Evolutionary conservation across 2,329 filamentous ascomycete species (phyloP).

Genomic region (Botryotinia narcissicola): DNA sequence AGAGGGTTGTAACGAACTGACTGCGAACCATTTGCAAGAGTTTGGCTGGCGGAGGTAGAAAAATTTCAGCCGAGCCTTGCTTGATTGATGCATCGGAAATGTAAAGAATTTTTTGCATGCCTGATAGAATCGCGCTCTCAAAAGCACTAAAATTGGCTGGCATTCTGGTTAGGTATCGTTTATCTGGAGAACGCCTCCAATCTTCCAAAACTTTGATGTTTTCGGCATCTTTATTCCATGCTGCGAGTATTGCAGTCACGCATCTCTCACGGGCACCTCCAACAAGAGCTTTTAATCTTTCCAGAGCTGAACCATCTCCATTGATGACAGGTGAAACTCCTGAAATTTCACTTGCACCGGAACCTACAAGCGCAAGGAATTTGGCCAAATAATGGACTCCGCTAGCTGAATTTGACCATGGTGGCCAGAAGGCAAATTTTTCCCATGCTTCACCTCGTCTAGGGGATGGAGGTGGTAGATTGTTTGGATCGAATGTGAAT

Average conservation of each 20-base stretch:
- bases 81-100: constrained; percentile 72
- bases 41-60: constrained; percentile 82
- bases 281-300: constrained; percentile 73
- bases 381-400: constrained; percentile 88
- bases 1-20: constrained; percentile 90
- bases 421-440: constrained; percentile 93
- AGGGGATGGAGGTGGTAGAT: constrained; percentile 72
- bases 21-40: constrained; percentile 85
- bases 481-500: constrained; percentile 77
- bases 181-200: constrained; percentile 81
- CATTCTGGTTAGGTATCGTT: constrained; percentile 86
- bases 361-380: constrained; percentile 78
- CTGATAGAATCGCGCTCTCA: constrained; percentile 74
- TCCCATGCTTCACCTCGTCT: constrained; percentile 85
- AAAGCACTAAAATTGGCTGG: constrained; percentile 82
- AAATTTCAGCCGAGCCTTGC: constrained; percentile 70
- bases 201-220: constrained; percentile 90
- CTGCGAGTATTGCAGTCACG: constrained; percentile 78
- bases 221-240: constrained; percentile 92
- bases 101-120: constrained; percentile 95
- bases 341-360: constrained; percentile 82
- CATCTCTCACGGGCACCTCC: constrained; percentile 79
- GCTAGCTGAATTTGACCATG: constrained; percentile 85
- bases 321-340: constrained; percentile 64
- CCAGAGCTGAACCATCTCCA: constrained; percentile 57